Base-by-base conservation (phyloP, 129 eudicot genomes). In the Mikania micrantha region DNA sequence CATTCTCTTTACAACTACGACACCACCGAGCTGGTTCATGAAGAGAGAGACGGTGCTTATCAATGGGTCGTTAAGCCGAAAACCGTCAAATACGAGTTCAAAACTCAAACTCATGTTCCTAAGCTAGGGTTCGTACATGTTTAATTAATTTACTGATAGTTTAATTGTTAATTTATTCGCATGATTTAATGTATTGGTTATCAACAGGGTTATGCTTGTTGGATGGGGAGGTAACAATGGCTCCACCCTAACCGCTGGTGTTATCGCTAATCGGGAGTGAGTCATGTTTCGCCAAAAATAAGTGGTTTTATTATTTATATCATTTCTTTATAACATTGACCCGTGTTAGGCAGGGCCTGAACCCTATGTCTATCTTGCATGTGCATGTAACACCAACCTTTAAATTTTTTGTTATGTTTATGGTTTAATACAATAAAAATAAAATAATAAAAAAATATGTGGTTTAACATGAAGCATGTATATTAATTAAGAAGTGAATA, bases 181-280 rank as follows among this genome's bases (percentile, higher is more conserved):
- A 70, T 71, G 13, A 50, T 67, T 7, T 36, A 19, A 41, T 77
- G 7, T 5, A 21, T 12, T 57, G 4, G 35, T 59, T 11, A n/a
- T 35, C 35, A 27, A 32, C 57, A 89, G 99, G 79, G 99, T 94
- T 76, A 80, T 94, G 97, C 96, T 94, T 72, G 99, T 94, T 69
- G 99, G 99, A 49, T 94, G 99, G 99, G 99, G 99, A 76, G 99
- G 99, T 34, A 94, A 94, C 90, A 94, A 94, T 78, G 99, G 99
- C 24, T 89, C 90, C 5, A 94, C 99, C 36, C 85, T 94, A 16
- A 89, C 99, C 13, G 99, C 84, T 72, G 98, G 92, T 70, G 97
- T 94, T 35, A 86, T 94, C 72, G 97, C 99, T 0, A 94, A 94
- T 62, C 75, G 95, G 12, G 95, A 94, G 99, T 94, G 73, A 80